Percentiles rank a stretch among this genome's conserved stretches.
phyloP scores from a whole-genome alignment of 73 alveolate species.

The Paramecium caudatum region DNA sequence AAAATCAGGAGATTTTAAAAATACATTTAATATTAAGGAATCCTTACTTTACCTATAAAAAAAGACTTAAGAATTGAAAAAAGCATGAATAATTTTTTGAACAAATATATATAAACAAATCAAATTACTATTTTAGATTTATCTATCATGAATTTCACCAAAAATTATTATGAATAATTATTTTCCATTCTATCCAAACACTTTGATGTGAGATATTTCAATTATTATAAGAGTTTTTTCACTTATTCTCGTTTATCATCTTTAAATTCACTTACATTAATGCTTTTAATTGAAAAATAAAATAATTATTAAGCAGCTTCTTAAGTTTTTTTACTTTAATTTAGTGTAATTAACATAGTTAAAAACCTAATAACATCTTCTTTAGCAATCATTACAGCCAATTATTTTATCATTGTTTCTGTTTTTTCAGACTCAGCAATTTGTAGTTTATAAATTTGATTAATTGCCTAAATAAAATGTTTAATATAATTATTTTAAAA shows the following conservation, averaged over 20 bases:
- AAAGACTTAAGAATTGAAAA: not conserved
- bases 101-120: no score
- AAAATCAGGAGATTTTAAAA: not conserved
- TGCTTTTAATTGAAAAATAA: conserved; percentile 19
- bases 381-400: conserved; percentile 11
- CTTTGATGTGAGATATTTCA: conserved; percentile 10
- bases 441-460: conserved; percentile 79
- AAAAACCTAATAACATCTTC: conserved; percentile 64
- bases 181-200: conserved; percentile 34
- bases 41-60: not conserved
- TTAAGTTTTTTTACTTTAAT: conserved; percentile 33
- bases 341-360: conserved; percentile 11
- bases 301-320: conserved; percentile 28
- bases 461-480: conserved; percentile 85
- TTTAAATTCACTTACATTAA: not conserved
- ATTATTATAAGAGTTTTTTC: conserved; percentile 28
- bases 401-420: conserved; percentile 18
- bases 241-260: conserved; percentile 41
- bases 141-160: conserved; percentile 34
- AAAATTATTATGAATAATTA: conserved; percentile 1
- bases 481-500: conserved; percentile 87
- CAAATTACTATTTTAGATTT: conserved; percentile 42
- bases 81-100: no score
- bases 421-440: no score
- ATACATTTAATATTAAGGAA: not conserved